These are phyloP conservation scores for Pecoramyces ruminantium DNA, from an alignment of 192 early-diverging fungal genomes.

Conservation along the genomic window DNA sequence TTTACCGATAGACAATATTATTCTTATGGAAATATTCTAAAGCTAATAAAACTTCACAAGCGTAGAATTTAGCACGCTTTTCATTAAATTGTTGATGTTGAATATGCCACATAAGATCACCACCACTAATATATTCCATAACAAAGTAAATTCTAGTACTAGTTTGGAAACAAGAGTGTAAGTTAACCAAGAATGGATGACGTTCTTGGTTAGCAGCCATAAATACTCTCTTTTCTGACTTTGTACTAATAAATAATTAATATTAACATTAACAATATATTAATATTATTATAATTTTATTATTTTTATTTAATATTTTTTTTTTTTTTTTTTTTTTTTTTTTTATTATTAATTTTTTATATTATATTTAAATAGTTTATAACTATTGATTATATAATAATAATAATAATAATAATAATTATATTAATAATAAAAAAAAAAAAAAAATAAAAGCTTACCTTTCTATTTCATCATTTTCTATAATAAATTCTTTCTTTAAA, in stretches of 20 bases:
- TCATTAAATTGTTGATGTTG: constrained; percentile 1
- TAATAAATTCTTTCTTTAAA: background rate
- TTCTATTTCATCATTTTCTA: background rate
- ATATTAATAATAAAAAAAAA: too few relatives aligned
- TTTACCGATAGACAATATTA: background rate
- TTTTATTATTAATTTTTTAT: too few relatives aligned
- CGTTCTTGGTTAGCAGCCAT: background rate
- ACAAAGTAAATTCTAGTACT: background rate
- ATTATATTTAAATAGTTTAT: too few relatives aligned
- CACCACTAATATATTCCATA: background rate
- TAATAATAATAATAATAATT: too few relatives aligned
- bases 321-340: too few relatives aligned
- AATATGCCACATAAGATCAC: constrained; percentile 2
- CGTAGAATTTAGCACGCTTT: background rate
- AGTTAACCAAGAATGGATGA: background rate
- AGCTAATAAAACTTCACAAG: constrained; percentile 2
- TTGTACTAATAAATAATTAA: background rate
- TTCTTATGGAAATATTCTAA: background rate
- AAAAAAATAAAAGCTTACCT: background rate
- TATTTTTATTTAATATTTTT: too few relatives aligned
- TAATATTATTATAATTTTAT: too few relatives aligned
- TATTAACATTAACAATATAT: too few relatives aligned
- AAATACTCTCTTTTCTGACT: background rate
- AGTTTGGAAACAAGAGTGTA: background rate
- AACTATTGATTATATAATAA: too few relatives aligned